phyloP scores from a whole-genome alignment of 352 stramenopile species.

The Phytophthora pini region DNA sequence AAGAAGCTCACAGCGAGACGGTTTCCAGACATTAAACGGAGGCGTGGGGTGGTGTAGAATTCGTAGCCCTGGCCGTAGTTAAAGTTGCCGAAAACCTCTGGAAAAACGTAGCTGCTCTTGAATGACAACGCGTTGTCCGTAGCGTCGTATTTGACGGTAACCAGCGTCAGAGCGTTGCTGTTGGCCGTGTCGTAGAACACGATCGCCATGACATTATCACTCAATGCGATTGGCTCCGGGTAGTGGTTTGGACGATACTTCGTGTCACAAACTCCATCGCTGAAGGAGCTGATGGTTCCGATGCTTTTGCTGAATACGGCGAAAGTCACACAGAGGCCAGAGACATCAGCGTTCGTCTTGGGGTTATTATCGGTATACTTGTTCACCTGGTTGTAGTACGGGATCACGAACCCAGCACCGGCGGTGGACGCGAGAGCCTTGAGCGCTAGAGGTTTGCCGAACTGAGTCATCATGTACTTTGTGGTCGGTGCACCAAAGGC shows the following conservation, averaged over 20 bases:
- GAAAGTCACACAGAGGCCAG: slow-evolving; percentile 57
- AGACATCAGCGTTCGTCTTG: slow-evolving; percentile 26
- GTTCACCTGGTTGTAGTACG: slow-evolving; percentile 43
- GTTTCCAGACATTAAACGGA: slow-evolving; percentile 45
- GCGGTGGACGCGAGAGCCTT: slow-evolving; percentile 19
- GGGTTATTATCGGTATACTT: background rate
- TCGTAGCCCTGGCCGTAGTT: slow-evolving; percentile 33
- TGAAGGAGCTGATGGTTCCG: slow-evolving; percentile 30
- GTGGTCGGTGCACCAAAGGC: too few relatives aligned
- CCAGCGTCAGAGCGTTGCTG: slow-evolving; percentile 61
- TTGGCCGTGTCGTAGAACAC: slow-evolving; percentile 63
- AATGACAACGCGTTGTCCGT: slow-evolving; percentile 43
- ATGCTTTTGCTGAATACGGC: slow-evolving; percentile 27
- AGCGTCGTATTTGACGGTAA: slow-evolving; percentile 21
- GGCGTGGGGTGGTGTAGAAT: slow-evolving; percentile 42
- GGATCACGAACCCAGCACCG: slow-evolving; percentile 49
- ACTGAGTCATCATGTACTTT: slow-evolving; percentile 29
- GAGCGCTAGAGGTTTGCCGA: slow-evolving; percentile 46
- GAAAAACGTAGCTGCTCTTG: slow-evolving; percentile 53
- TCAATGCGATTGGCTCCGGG: slow-evolving; percentile 52
- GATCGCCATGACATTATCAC: slow-evolving; percentile 49
- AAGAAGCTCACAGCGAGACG: slow-evolving; percentile 71
- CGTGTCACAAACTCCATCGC: slow-evolving; percentile 45
- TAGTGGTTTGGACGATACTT: slow-evolving; percentile 47
- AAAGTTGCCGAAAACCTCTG: slow-evolving; percentile 49